Base-by-base conservation (phyloP, 1,139 yeast genomes). In the Williopsis jadinii region DNA sequence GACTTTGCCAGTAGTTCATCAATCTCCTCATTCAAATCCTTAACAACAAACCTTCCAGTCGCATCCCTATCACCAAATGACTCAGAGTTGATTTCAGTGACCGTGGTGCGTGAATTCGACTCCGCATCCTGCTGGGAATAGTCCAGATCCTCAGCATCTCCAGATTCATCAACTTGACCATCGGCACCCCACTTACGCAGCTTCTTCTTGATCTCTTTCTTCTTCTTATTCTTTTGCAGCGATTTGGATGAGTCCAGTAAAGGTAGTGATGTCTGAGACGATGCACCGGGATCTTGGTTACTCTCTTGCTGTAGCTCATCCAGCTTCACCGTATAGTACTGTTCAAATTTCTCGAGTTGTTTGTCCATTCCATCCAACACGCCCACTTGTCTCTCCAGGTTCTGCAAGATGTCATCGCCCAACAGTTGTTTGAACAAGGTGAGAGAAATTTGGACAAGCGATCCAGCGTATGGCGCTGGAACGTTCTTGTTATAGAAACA, bases 11-110 rank as follows among this genome's bases (percentile, higher is more conserved):
- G 50, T 19, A 73, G 63, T 26, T 61, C 62, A 37, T 70, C 62
- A 50, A 75, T 67, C 47, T 74, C 78, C 32, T 59, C 62, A 12
- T 68, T 64, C 29, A 75, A 58, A 42, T 75, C 80, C 42, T 64
- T 71, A 8, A 77, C 70, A 31, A 75, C 54, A 50, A 76, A 74
- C 30, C 71, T 68, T 6, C 80, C 82, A 36, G 66, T 64, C 11
- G 68, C 65, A 28, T 66, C 65, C 29, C 64, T 55, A 29, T 72
- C 70, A 41, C 83, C 83, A 51, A 72, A 73, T 0, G 59, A 51
- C 3, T 67, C 61, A 13, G 60, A 63, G 42, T 66, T 62, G 1
- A 68, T 68, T 11, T 61, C 57, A 6, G 62, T 54, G n/a, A 62
- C 60, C 12, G 50, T 48, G 9, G 56, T 48, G 15, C 54, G 52